Evolutionary conservation across 176 grass and related monocot species (phyloP).

Genomic region (Typha latifolia): DNA sequence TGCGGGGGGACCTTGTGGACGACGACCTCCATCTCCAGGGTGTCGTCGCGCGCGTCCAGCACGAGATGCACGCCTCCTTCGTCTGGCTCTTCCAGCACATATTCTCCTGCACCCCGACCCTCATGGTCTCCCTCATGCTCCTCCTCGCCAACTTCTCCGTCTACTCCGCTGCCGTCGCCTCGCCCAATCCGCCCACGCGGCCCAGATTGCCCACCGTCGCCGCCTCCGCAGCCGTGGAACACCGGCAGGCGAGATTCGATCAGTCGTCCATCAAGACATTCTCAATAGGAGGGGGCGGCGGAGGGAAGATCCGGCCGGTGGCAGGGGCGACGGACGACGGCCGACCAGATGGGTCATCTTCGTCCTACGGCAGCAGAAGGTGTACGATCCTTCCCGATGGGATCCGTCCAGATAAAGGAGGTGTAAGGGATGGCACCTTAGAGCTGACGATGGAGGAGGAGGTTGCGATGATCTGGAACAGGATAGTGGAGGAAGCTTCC

Average conservation of each 20-base stretch:
- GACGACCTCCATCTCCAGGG: conserved; percentile 47
- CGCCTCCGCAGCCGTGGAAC: conserved; percentile 10
- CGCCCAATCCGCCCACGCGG: background rate
- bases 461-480: conserved; percentile 7
- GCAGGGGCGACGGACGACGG: conserved; percentile 62
- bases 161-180: conserved; percentile 43
- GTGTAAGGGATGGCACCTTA: no score
- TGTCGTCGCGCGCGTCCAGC: conserved; percentile 46
- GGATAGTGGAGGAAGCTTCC: conserved; percentile 2
- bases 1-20: conserved; percentile 46
- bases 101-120: conserved; percentile 71
- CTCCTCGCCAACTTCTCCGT: conserved; percentile 95
- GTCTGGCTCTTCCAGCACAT: conserved; percentile 99
- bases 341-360: conserved; percentile 31
- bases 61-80: conserved; percentile 91
- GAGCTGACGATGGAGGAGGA: conserved; percentile 3
- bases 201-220: conserved; percentile 21
- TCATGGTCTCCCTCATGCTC: conserved; percentile 95
- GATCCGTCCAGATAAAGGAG: no score
- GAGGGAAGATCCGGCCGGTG: conserved; percentile 58
- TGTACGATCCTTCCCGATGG: no score
- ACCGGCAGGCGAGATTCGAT: conserved; percentile 23
- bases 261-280: conserved; percentile 29
- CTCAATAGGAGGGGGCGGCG: conserved; percentile 38
- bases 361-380: no score